Base-by-base conservation (phyloP, 768 basidiomycete genomes). In the Amanita exitialis region DNA sequence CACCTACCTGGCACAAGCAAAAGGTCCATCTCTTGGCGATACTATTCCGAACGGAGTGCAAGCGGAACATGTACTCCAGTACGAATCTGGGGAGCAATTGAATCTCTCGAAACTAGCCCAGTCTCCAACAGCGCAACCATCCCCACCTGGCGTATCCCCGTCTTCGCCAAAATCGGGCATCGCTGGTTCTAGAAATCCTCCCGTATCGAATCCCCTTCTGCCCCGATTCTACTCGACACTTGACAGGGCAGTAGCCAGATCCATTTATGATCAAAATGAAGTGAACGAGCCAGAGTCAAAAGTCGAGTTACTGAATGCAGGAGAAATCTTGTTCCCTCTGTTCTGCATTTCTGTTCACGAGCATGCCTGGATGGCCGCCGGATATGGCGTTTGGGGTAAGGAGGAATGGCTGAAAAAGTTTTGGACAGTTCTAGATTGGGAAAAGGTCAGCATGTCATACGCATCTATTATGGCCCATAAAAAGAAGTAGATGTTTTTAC, bases 311-410 rank as follows among this genome's bases (percentile, higher is more conserved):
- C 47, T 69, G 30, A 58, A 63, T 41, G 57, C 72, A n/a, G 85
- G 83, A 28, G 73, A 77, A 28, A 67, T 69, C 12, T 65, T 94
- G 36, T 81, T 73, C 61, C 91, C 91, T 18, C 62, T 94, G 49
- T 82, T 90, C 64, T 88, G 86, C 55, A 61, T 92, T 46, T 81
- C 82, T 38, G 78, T 89, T 4, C 78, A 91, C 57, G 90, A 92
- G 64, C 91, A 90, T 57, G 83, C 85, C 23, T 95, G 90, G 89
- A 72, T 95, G 60, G 72, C 74, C 44, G 83, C 86, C 18, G 88
- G 86, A 35, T 91, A 85, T 56, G 91, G 91, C 4, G 78, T 95
- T 4, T 92, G 89, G 88, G 91, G 92, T 21, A 88, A 90, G 66
- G 90, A 94, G 63, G 76, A 76, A 58, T 95, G 90, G 75, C 62